Base-by-base conservation (phyloP, 2,329 filamentous ascomycete genomes). In the Nigrospora osmanthi region DNA sequence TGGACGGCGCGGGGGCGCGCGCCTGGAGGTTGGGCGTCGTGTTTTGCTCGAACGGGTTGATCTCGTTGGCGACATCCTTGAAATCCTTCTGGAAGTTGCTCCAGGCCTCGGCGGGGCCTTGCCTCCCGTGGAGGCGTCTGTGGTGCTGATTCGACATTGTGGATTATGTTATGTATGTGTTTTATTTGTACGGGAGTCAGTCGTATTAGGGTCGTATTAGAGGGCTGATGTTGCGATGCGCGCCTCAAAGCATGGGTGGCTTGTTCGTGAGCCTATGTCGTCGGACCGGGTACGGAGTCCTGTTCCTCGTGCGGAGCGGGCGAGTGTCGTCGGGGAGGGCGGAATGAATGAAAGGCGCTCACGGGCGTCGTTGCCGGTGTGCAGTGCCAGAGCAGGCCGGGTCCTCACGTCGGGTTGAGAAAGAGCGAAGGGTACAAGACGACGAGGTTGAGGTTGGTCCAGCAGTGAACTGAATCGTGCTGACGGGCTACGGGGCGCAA, bases 11-110 rank as follows among this genome's bases (percentile, higher is more conserved):
- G 40, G 46, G 56, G n/a, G 40, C 53, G 38, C 54, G 43, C 10
- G 54, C 6, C 13, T 46, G 49, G 10, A 46, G 40, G 35, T 19
- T 30, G 36, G 36, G 31, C 13, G 46, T 19, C 23, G 35, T 47
- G 16, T 47, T 40, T 16, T 37, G 35, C 39, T 17, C 10, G 38
- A 56, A 54, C n/a, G 53, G 53, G 40, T 56, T 57, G 16, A 55
- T 35, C 16, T 59, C 54, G 19, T 55, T 53, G 31, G 55, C 57
- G 38, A 59, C 52, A n/a, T 55, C 56, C 40, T 60, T 52, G 23
- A 64, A 47, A 28, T 54, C 49, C 23, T 58, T 51, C 34, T 56
- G 49, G 7, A 59, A 48, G 6, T 55, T 42, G 28, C 58, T 50
- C 57, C 51, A 55, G 37, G 38, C 53, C 39, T 52, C 42, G 32